Evolutionary conservation across 2,329 filamentous ascomycete genomes (phyloP).

Genomic region (Fusarium sp.): DNA sequence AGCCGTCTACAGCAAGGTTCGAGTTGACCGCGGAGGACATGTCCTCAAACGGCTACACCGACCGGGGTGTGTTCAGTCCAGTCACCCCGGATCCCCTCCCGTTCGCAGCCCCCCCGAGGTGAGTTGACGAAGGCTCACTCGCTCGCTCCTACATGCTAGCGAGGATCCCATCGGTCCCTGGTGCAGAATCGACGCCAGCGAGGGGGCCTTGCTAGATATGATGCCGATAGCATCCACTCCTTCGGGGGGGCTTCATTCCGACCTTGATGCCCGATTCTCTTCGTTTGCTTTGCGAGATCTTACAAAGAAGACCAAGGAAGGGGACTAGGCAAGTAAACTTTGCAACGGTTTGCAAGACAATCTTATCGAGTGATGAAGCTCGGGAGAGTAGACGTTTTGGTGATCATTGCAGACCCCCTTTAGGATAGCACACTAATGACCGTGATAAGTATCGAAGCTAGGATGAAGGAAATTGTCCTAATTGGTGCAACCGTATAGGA

Average conservation of each 20-base stretch:
- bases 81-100: conserved; percentile 12
- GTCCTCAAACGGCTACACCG: conserved; percentile 16
- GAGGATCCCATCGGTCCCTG: conserved; percentile 14
- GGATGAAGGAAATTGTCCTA: too few relatives aligned
- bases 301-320: background rate
- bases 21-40: conserved; percentile 14
- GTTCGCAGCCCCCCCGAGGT: conserved; percentile 1
- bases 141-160: background rate
- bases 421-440: background rate
- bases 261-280: conserved; percentile 4
- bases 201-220: background rate
- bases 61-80: conserved; percentile 2
- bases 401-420: background rate
- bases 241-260: background rate
- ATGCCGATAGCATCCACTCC: background rate
- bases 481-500: too few relatives aligned
- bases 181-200: background rate
- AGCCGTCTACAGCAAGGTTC: conserved; percentile 3
- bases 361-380: background rate
- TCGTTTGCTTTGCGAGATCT: background rate
- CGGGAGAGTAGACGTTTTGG: background rate
- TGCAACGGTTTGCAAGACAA: background rate
- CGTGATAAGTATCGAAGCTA: background rate
- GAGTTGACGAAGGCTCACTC: background rate
- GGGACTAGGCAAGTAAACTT: background rate